Evolutionary conservation across 2,329 filamentous ascomycete genomes (phyloP), one percentile per base, ranked within the genome.

Genomic region (Ophiocordyceps camponoti-saundersi): DNA sequence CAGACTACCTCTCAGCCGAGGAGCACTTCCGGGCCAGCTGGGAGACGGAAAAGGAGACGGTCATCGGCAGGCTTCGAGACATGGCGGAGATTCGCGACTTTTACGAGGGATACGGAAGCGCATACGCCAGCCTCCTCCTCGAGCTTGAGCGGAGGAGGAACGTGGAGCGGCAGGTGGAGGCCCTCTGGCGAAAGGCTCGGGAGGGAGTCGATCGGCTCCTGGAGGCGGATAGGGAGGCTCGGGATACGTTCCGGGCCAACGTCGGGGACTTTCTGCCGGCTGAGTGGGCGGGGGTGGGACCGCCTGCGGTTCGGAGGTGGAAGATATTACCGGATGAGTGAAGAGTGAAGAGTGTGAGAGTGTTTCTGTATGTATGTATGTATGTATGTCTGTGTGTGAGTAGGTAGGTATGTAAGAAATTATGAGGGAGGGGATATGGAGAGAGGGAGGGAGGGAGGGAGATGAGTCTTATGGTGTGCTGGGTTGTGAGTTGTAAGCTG

Each of bases 241-340:
- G 92, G 36, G 83, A 93, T 52, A 68, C 74, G 0, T 96, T 98
- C 61, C 75, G 84, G 32, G 71, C 80, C 26, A 83, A 94, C 42
- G 81, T 92, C 13, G 89, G 88, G 8, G 86, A 93, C 52, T 94
- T 80, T 59, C 65, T 98, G 12, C 92, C 92, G 0, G 80, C 82
- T 0, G 88, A 95, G 60, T 95, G 88, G 87, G 80, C 80, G 0
- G 84, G 82, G 1, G 75, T 92, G 61, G 75, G 74, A 51, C 72
- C 67, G n/a, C 26, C 26, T 5, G 72, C 69, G 23, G 75, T 75
- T 53, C 69, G 63, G 49, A 69, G 63, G 47, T 77, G 70, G 68
- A 67, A 70, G 36, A 63, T 77, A 2, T 59, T 70, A 2, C 62
- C 36, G 18, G 36, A 40, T 18, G 36, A 40, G n/a, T n/a, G 36